A percentile compares a stretch with the other conserved stretches of the same genome.
Conservation (phyloP, 352 stramenopile genomes). For the Phytophthora lateralis region DNA sequence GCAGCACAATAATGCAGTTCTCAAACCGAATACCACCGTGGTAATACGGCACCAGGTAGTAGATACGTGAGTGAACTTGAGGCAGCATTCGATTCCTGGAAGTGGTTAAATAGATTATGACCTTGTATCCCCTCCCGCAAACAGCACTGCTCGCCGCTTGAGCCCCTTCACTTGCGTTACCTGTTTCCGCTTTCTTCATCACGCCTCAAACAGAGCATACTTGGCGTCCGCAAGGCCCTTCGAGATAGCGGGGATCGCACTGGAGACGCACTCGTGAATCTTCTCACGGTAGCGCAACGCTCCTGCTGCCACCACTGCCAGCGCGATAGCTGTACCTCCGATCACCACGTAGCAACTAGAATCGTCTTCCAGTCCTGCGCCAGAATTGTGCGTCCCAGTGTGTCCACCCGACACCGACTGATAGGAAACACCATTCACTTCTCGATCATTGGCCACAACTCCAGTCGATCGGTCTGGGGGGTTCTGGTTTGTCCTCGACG, state of each 20-base stretch:
- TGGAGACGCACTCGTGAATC: slow-evolving; percentile 49
- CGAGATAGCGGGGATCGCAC: slow-evolving; percentile 53
- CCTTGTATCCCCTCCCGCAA: too few species aligned
- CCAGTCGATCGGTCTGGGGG: background rate
- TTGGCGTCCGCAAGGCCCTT: slow-evolving; percentile 69
- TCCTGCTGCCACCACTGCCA: slow-evolving; percentile 52
- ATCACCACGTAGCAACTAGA: slow-evolving; percentile 46
- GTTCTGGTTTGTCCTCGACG: slow-evolving; percentile 2
- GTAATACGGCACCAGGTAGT: too few species aligned
- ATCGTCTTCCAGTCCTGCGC: slow-evolving; percentile 31
- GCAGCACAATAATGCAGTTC: too few species aligned
- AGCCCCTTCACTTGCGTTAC: background rate
- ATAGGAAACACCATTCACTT: slow-evolving; percentile 8
- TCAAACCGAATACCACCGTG: too few species aligned
- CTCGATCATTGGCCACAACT: slow-evolving; percentile 1
- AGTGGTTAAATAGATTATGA: too few species aligned
- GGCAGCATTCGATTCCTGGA: background rate
- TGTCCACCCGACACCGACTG: slow-evolving; percentile 6
- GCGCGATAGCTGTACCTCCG: slow-evolving; percentile 50
- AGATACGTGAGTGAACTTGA: background rate
- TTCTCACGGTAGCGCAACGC: slow-evolving; percentile 55
- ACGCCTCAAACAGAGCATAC: slow-evolving; percentile 68
- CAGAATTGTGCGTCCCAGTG: background rate
- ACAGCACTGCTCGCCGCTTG: too few species aligned
- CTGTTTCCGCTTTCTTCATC: slow-evolving; percentile 2